Conservation (phyloP, 257 asterid genomes). For the Primulina huaijiensis region DNA sequence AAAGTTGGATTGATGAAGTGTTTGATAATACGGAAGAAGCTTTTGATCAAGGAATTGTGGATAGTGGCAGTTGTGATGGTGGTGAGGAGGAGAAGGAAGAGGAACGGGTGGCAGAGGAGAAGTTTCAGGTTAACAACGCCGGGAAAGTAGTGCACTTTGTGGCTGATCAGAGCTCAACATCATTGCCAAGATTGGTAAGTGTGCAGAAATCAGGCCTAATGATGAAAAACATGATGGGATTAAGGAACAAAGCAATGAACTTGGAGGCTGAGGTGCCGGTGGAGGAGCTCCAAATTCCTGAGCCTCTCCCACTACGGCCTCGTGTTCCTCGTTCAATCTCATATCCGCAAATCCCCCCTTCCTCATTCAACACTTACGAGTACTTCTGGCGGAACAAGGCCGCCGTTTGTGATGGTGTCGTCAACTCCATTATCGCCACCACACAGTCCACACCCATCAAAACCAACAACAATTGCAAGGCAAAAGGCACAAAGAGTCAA, state of each 20-base stretch:
- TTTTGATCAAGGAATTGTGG: conserved; percentile 17
- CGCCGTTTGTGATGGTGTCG: conserved; percentile 20
- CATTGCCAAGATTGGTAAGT: conserved; percentile 32
- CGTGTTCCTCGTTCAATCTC: conserved; percentile 34
- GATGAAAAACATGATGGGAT: conserved; percentile 43
- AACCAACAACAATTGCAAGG: conserved; percentile 10
- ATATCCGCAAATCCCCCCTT: conserved; percentile 16
- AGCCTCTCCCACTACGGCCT: conserved; percentile 46
- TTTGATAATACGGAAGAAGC: conserved; percentile 31
- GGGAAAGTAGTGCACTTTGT: conserved; percentile 15
- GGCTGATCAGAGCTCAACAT: conserved; percentile 28
- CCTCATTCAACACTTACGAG: conserved; percentile 60
- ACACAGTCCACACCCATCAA: conserved; percentile 15
- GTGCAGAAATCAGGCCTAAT: conserved; percentile 38
- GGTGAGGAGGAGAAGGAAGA: not conserved
- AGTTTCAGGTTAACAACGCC: not conserved
- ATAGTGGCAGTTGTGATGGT: not conserved
- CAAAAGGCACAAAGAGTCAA: conserved; percentile 28
- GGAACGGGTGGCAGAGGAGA: not conserved
- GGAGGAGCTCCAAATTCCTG: conserved; percentile 29
- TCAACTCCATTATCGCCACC: conserved; percentile 13
- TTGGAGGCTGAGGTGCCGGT: conserved; percentile 23
- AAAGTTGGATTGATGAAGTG: conserved; percentile 27
- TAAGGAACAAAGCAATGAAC: conserved; percentile 35
- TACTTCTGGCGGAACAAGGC: conserved; percentile 67